Evolutionary conservation across 139 green algal genomes (phyloP), one percentile per base, ranked within the genome.

Genomic region (Picochlorum sp.): DNA sequence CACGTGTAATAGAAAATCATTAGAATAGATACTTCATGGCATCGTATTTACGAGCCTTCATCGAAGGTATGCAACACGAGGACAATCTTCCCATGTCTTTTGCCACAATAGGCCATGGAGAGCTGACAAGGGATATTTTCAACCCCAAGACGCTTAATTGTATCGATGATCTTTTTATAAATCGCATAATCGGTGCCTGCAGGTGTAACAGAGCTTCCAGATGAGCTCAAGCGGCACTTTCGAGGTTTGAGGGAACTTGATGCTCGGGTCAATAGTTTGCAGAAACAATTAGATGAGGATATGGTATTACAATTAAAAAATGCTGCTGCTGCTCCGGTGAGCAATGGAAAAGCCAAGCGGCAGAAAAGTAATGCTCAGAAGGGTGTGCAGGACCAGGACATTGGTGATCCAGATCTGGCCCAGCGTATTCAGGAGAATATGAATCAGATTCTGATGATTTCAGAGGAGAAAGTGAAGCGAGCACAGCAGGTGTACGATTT

Each of bases 401-500:
- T 28, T 11, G 57, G 37, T 8, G 13, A 20, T 24, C 23, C 26
- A 4, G 67, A 68, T 30, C 10, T 66, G 14, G 16, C 44, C 3
- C 58, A 50, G 44, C 69, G 68, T 24, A 68, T 80, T 30, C 58
- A 72, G 4, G n/a, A 38, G 2, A 70, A 69, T 34, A 76, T 67
- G 65, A 67, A 76, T n/a, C 55, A 79, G 65, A 52, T 82, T 14
- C 37, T 83, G 13, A 80, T 65, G 67, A 58, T 75, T 20, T 71
- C 69, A 16, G 77, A 83, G 31, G 77, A 83, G 45, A 83, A 82
- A 60, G 60, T 85, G 23, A 70, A 63, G 38, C 80, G 88, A 21
- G 79, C 82, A 6, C 78, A 78, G 11, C 80, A 91, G 69, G 76
- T 92, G 0, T 94, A 94, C 49, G 86, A 95, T 68, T 84, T 83